A percentile compares a stretch with the other conserved stretches of the same genome.
These are phyloP conservation scores for Fusarium humuli DNA, from an alignment of 2,329 filamentous ascomycete species.

Conservation along the genomic window DNA sequence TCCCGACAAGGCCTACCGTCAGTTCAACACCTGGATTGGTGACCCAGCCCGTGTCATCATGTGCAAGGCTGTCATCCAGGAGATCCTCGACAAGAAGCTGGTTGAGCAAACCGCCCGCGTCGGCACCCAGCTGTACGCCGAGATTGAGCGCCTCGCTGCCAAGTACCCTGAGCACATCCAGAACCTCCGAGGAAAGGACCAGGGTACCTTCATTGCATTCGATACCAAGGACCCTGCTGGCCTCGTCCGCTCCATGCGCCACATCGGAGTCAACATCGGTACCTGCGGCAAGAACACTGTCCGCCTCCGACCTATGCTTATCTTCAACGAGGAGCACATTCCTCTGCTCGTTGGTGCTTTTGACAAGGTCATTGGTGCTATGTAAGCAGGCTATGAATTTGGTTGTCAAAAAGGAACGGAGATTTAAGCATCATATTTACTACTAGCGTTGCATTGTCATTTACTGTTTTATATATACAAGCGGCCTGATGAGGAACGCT, in stretches of 20 bases:
- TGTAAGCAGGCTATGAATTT: constrained; percentile 38
- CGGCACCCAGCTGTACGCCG: constrained; percentile 75
- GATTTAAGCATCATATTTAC: constrained; percentile 42
- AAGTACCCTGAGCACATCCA: constrained; percentile 76
- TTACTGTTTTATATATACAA: constrained; percentile 11
- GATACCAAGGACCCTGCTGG: constrained; percentile 77
- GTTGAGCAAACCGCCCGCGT: constrained; percentile 74
- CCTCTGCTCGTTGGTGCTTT: constrained; percentile 46
- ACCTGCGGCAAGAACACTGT: constrained; percentile 78
- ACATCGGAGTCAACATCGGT: constrained; percentile 79
- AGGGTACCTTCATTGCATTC: constrained; percentile 84
- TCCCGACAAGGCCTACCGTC: constrained; percentile 84
- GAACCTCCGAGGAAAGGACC: constrained; percentile 81
- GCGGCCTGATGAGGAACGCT: constrained; percentile 20
- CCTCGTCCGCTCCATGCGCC: constrained; percentile 77
- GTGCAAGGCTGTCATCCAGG: constrained; percentile 81
- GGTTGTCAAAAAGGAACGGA: constrained; percentile 14
- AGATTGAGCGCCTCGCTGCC: constrained; percentile 71
- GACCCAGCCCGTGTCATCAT: constrained; percentile 82
- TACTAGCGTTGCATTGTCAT: constrained; percentile 45
- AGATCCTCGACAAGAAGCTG: constrained; percentile 76
- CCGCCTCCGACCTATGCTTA: constrained; percentile 81
- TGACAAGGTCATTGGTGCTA: constrained; percentile 47
- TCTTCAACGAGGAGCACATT: constrained; percentile 79
- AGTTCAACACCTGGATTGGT: constrained; percentile 92